Evolutionary conservation across 768 basidiomycete species (phyloP).

Genomic region (Rubroboletus satanas): DNA sequence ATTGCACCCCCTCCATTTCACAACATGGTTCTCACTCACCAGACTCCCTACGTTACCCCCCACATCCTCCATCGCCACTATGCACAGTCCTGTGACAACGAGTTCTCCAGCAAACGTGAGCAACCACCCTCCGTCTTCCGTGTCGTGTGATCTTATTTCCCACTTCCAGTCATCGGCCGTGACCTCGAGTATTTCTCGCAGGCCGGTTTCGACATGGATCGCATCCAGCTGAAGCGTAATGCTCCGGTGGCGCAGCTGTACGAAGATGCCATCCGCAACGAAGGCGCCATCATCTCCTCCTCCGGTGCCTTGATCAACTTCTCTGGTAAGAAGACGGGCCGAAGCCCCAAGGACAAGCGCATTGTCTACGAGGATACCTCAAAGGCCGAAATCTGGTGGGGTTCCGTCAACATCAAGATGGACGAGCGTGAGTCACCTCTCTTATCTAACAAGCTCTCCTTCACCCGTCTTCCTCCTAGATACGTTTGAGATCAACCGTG

Average conservation of each 20-base stretch:
- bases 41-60: constrained; percentile 83
- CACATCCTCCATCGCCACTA: constrained; percentile 88
- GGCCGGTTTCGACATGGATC: constrained; percentile 98
- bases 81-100: constrained; percentile 68
- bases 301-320: constrained; percentile 99
- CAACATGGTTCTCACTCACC: constrained; percentile 65
- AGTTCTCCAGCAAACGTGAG: constrained; percentile 57
- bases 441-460: background rate
- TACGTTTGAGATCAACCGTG: constrained; percentile 98
- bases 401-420: constrained; percentile 98
- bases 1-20: background rate
- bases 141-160: constrained; percentile 8
- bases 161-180: constrained; percentile 71
- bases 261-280: constrained; percentile 97
- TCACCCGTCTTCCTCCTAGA: constrained; percentile 41
- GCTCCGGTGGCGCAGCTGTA: constrained; percentile 87
- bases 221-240: constrained; percentile 93
- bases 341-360: constrained; percentile 98
- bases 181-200: constrained; percentile 98
- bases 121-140: constrained; percentile 5
- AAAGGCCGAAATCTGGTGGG: constrained; percentile 99
- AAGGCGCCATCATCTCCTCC: constrained; percentile 96
- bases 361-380: constrained; percentile 96
- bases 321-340: constrained; percentile 98
- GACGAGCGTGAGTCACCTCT: constrained; percentile 71